phyloP scores from a whole-genome alignment of 73 alveolate genomes.

The Paramecium sexaurelia region DNA sequence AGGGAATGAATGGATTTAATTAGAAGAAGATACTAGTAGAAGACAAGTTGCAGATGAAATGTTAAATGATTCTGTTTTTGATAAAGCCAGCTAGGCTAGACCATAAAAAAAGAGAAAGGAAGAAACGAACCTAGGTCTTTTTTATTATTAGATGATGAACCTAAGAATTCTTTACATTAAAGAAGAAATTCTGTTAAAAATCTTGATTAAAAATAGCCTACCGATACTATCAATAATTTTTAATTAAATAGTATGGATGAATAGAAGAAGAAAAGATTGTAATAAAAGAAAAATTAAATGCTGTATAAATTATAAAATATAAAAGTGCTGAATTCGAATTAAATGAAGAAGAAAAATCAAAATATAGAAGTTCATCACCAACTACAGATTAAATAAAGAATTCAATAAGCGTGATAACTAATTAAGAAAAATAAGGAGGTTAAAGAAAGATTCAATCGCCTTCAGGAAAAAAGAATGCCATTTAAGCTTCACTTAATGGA shows the following conservation, averaged over 20 bases:
- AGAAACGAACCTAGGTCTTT: conserved; percentile 8
- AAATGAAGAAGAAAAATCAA: conserved; percentile 55
- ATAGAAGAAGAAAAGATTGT: conserved; percentile 29
- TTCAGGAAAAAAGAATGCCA: neutral
- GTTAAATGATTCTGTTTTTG: conserved; percentile 35
- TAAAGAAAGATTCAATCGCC: conserved; percentile 46
- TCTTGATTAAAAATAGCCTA: conserved; percentile 29
- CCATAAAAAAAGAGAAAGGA: conserved; percentile 25
- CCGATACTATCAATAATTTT: neutral
- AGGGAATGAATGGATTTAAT: conserved; percentile 3
- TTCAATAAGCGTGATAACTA: conserved; percentile 34
- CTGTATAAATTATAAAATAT: neutral
- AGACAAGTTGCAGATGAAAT: neutral
- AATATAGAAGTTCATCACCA: conserved; percentile 55
- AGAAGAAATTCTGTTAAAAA: conserved; percentile 32
- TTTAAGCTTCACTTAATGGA: conserved; percentile 35
- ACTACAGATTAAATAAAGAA: conserved; percentile 66
- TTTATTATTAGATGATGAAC: conserved; percentile 19
- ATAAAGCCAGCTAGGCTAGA: conserved; percentile 28
- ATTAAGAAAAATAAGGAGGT: conserved; percentile 45
- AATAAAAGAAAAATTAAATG: conserved; percentile 17
- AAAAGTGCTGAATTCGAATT: conserved; percentile 62
- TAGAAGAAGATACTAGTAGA: conserved; percentile 44
- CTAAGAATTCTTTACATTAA: neutral
- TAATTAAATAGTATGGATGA: conserved; percentile 30